Base-by-base conservation (phyloP, 2,329 filamentous ascomycete species). In the Apiospora hydei region DNA sequence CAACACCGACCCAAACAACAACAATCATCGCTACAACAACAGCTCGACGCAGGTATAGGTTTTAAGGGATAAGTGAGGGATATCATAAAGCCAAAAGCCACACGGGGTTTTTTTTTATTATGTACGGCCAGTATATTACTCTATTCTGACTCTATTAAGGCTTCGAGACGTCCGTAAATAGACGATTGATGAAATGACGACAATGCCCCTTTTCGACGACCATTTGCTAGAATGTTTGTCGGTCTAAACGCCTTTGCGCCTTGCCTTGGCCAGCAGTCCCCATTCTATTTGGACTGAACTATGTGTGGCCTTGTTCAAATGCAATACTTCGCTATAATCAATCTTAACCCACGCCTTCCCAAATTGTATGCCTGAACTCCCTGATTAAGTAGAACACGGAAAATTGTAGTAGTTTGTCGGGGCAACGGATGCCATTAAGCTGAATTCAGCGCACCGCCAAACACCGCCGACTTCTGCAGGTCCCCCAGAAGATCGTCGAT, bases 401-500 rank as follows among this genome's bases (percentile, higher is more conserved):
- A n/a, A 16, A 64, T 41, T 7, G 13, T n/a, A 24, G 57, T 41
- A 41, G 57, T 38, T 38, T 64, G 34, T n/a, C 41, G 6, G 57
- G 34, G 8, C 21, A 64, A 14, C 8, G 21, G 57, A n/a, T 24
- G 21, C 10, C 57, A 13, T 41, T 0, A 6, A 6, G 34, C 5
- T 68, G 73, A 89, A 74, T 83, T 86, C 72, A 90, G 82, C 7
- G 86, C 88, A 7, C 91, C 88, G n/a, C 79, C 79, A n/a, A 81
- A 81, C 81, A 94, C 92, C 67, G 92, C 91, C 76, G 90, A 93
- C 80, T 94, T 94, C 75, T 92, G 90, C 77, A 98, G 83, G 82
- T 98, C 94, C 80, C 93, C 91, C 70, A 97, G 94, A 73, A 97
- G 86, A 77, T 95, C 94, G 74, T 95, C 93, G 38, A 97, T 94